Evolutionary conservation across 2,329 filamentous ascomycete species (phyloP), one percentile per base, ranked within the genome.

Genomic region (Exophiala bonariae): DNA sequence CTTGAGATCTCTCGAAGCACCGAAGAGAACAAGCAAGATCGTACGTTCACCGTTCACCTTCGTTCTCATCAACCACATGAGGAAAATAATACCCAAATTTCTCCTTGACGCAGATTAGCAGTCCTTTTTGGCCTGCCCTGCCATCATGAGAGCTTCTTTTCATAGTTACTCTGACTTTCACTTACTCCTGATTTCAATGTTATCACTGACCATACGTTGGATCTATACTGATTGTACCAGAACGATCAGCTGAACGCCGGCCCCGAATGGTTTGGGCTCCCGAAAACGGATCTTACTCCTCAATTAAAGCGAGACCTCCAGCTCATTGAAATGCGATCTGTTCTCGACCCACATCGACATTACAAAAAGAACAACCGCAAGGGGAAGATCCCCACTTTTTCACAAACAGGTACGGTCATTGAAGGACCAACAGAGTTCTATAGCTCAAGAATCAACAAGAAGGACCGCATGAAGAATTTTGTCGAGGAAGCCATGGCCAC

Each of bases 281-380:
- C 91, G 4, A 84, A 84, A 61, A 96, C 92, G 19, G 77, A 88
- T 41, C 70, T 96, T 41, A 96, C 90, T 0, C 82, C 89, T 7
- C 84, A 95, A 62, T 76, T 96, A 52, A 95, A 91, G 69, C 81
- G 89, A 58, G 92, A 99, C 64, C 76, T 96, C 41, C 90, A 96
- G 68, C 75, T 97, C 9, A 75, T 99, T 49, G 85, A 89, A 56
- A 92, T 96, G 86, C 83, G 93, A 66, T 85, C 84, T 46, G 85
- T 96, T 16, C 77, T 97, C 17, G 92, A 97, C 57, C 85, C 90
- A 1, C 92, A 97, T 65, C 79, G 87, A 40, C 87, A 92, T 62
- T 95, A 95, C 76, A 95, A 92, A 66, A 97, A 96, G 68, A 80
- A 73, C 41, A 78, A 82, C 45, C 46, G 55, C n/a, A 90, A 86